Conservation (phyloP, 1,284 basidiomycete species). For the Trichosporon coremiiforme region DNA sequence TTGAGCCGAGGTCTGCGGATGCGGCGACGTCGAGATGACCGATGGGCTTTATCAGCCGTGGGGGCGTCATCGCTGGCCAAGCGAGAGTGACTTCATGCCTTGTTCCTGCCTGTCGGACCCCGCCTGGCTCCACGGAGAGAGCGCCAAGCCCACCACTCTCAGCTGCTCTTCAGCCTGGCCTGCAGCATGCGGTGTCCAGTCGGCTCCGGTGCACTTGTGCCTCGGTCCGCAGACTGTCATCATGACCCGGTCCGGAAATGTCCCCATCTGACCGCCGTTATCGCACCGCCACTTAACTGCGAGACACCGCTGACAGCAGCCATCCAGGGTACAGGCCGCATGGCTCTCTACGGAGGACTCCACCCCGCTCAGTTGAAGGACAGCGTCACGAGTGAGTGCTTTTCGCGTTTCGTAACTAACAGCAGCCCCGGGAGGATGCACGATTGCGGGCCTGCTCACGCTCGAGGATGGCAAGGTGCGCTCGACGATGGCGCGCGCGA, state of each 20-base stretch:
- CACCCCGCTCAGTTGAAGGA: conserved; percentile 98
- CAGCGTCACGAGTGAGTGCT: conserved; percentile 82
- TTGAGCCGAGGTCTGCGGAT: not conserved
- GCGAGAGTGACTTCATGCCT: not conserved
- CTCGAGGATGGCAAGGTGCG: conserved; percentile 93
- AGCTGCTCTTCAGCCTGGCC: not conserved
- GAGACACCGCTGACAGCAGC: conserved; percentile 60
- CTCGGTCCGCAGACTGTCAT: not conserved
- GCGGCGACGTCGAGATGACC: conserved; percentile 3
- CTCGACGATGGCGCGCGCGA: conserved; percentile 92
- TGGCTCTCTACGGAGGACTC: conserved; percentile 82
- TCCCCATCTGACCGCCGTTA: not conserved
- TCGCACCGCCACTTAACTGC: not conserved
- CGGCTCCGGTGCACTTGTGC: no score
- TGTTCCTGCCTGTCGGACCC: not conserved
- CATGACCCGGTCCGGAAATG: not conserved
- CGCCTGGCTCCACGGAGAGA: not conserved
- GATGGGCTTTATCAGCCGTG: not conserved
- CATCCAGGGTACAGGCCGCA: conserved; percentile 93
- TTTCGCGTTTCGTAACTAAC: not conserved
- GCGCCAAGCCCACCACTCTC: not conserved
- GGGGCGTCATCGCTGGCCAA: not conserved
- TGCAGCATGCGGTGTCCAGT: not conserved
- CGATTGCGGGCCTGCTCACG: conserved; percentile 91
- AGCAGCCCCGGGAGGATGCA: conserved; percentile 94